A percentile compares a stretch with the other conserved stretches of the same genome.
Evolutionary conservation across 805 yeast species (phyloP).

Genomic region (Candida vartiovaarae): DNA sequence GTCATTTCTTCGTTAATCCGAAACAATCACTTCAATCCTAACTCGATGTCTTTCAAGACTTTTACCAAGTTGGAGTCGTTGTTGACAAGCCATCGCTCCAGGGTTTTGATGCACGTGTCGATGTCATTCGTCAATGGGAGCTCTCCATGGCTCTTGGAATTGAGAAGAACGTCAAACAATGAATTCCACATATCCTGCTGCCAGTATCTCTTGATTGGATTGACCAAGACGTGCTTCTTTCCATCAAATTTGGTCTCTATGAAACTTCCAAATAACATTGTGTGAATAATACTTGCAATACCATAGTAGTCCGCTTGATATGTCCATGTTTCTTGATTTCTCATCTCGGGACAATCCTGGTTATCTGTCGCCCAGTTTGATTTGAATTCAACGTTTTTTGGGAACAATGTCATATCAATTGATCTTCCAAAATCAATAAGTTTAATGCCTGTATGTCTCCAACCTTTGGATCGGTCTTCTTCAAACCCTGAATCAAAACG

Average conservation of each 20-base stretch:
- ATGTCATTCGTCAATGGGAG: conserved; percentile 38
- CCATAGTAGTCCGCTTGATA: conserved; percentile 83
- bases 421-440: conserved; percentile 81
- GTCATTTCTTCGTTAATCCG: not conserved
- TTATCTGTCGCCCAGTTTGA: conserved; percentile 55
- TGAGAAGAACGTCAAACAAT: conserved; percentile 56
- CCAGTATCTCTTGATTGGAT: conserved; percentile 67
- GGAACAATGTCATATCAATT: conserved; percentile 58
- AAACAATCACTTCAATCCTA: conserved; percentile 17
- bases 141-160: conserved; percentile 37
- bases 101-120: conserved; percentile 25
- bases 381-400: conserved; percentile 42
- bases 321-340: conserved; percentile 55
- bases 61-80: conserved; percentile 21
- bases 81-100: conserved; percentile 36
- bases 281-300: conserved; percentile 65
- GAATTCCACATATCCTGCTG: conserved; percentile 62
- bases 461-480: conserved; percentile 14
- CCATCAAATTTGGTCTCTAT: conserved; percentile 37
- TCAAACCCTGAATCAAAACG: conserved; percentile 31
- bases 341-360: conserved; percentile 71
- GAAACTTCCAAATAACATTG: conserved; percentile 62
- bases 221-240: conserved; percentile 31
- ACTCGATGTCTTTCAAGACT: conserved; percentile 31
- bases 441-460: conserved; percentile 43